phyloP scores from a whole-genome alignment of 2,329 filamentous ascomycete species.

The Stachybotrys elegans region DNA sequence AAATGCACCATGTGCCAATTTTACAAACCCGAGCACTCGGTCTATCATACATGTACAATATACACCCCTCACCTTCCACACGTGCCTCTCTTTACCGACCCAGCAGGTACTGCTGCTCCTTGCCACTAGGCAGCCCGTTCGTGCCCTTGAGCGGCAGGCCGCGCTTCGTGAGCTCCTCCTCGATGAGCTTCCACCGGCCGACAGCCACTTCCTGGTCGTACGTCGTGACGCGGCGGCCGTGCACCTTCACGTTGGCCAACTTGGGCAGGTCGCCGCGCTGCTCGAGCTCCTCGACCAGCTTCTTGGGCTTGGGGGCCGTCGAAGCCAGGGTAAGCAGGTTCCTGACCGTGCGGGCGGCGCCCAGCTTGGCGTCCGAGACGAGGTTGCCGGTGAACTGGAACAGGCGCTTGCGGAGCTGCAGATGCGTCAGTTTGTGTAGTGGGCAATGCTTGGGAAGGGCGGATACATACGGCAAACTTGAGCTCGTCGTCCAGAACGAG shows the following conservation, averaged over 20 bases:
- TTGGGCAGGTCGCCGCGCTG: slow-evolving; percentile 36
- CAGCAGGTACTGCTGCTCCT: slow-evolving; percentile 39
- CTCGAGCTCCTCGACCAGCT: slow-evolving; percentile 58
- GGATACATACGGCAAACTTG: slow-evolving; percentile 67
- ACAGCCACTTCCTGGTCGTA: slow-evolving; percentile 67
- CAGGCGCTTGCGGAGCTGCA: slow-evolving; percentile 75
- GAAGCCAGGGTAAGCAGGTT: slow-evolving; percentile 50
- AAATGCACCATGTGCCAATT: too few species aligned
- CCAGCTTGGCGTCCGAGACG: slow-evolving; percentile 66
- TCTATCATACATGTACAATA: slow-evolving; percentile 26
- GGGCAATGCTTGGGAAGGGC: background rate
- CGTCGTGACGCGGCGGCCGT: slow-evolving; percentile 58
- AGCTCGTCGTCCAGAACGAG: slow-evolving; percentile 53
- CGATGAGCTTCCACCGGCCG: slow-evolving; percentile 76
- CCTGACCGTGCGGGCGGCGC: slow-evolving; percentile 47
- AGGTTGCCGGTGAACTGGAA: slow-evolving; percentile 75
- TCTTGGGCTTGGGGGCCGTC: slow-evolving; percentile 50
- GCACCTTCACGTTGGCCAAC: slow-evolving; percentile 68
- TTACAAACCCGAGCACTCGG: too few species aligned
- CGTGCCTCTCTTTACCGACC: too few species aligned
- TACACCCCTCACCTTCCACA: too few species aligned
- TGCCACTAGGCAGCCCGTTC: slow-evolving; percentile 31
- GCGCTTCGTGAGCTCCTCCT: slow-evolving; percentile 60
- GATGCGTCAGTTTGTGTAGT: slow-evolving; percentile 10
- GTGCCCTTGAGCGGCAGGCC: slow-evolving; percentile 54